A percentile compares a stretch with the other conserved stretches of the same genome.
Conservation (phyloP, 1,284 basidiomycete species). For the Ustilago lituana region DNA sequence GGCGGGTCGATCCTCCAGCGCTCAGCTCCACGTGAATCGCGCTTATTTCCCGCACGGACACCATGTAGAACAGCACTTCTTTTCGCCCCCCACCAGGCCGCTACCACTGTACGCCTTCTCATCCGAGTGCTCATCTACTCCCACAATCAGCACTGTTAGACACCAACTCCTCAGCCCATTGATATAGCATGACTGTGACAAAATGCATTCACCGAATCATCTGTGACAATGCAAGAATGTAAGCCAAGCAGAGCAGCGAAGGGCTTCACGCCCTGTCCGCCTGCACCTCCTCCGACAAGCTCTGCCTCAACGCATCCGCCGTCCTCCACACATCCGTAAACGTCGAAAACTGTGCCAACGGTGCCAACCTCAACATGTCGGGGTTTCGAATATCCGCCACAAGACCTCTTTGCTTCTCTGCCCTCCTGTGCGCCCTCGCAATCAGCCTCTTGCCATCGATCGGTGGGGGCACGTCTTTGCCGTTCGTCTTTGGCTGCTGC, state of each 20-base stretch:
- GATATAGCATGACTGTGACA: no score
- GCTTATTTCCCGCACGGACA: constrained; percentile 16
- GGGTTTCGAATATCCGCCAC: constrained; percentile 61
- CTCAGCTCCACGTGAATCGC: not conserved
- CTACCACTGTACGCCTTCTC: no score
- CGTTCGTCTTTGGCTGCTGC: constrained; percentile 4
- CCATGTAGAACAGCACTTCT: not conserved
- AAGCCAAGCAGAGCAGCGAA: no score
- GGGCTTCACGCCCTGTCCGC: no score
- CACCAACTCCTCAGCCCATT: no score
- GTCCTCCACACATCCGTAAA: constrained; percentile 60
- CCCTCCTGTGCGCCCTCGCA: constrained; percentile 48
- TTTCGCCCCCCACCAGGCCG: no score
- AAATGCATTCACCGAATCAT: no score
- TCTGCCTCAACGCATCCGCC: constrained; percentile 48
- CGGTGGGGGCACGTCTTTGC: constrained; percentile 53
- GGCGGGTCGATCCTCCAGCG: not conserved
- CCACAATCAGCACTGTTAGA: no score
- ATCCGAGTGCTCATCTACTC: no score
- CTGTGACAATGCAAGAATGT: no score
- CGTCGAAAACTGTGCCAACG: constrained; percentile 59
- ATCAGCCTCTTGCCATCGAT: constrained; percentile 47
- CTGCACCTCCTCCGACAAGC: constrained; percentile 36
- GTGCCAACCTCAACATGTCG: constrained; percentile 62
- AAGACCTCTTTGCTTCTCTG: constrained; percentile 54